phyloP scores from a whole-genome alignment of 2,329 filamentous ascomycete genomes.

The Pseudocercospora pini-densiflorae region DNA sequence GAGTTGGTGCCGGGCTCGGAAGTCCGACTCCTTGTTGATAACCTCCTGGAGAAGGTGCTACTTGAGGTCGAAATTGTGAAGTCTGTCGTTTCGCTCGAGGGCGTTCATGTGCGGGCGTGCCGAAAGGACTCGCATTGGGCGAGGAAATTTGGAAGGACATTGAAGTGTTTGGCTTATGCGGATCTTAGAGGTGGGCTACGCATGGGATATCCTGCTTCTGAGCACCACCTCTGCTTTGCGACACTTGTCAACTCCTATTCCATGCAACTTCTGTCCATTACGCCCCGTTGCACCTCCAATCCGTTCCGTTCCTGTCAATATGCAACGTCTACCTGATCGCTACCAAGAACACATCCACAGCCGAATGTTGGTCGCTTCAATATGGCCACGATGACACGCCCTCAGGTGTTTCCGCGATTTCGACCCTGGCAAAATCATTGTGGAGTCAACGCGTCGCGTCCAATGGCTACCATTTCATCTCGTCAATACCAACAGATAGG shows the following conservation, averaged over 20 bases:
- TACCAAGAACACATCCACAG: background rate
- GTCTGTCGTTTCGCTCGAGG: conserved; percentile 28
- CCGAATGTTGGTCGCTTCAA: background rate
- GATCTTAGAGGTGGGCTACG: background rate
- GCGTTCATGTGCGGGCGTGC: conserved; percentile 32
- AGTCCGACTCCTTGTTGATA: conserved; percentile 48
- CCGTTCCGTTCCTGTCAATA: background rate
- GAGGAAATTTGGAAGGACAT: conserved; percentile 30
- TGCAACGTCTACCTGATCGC: background rate
- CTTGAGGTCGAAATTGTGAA: conserved; percentile 45
- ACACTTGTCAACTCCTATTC: conserved; percentile 3
- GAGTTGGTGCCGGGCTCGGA: conserved; percentile 14
- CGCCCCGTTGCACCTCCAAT: background rate
- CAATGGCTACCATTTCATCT: background rate
- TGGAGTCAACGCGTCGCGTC: conserved; percentile 1
- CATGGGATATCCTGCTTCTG: background rate
- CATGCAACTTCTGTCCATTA: background rate
- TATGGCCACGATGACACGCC: background rate
- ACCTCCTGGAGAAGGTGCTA: conserved; percentile 49
- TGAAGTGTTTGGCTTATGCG: background rate
- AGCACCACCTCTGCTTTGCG: background rate
- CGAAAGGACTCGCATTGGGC: conserved; percentile 33
- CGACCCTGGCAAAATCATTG: conserved; percentile 16
- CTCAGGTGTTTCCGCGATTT: background rate
- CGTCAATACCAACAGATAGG: background rate